These are phyloP conservation scores for Colletotrichum sp. DNA, from an alignment of 2,329 filamentous ascomycete species.

Conservation along the genomic window DNA sequence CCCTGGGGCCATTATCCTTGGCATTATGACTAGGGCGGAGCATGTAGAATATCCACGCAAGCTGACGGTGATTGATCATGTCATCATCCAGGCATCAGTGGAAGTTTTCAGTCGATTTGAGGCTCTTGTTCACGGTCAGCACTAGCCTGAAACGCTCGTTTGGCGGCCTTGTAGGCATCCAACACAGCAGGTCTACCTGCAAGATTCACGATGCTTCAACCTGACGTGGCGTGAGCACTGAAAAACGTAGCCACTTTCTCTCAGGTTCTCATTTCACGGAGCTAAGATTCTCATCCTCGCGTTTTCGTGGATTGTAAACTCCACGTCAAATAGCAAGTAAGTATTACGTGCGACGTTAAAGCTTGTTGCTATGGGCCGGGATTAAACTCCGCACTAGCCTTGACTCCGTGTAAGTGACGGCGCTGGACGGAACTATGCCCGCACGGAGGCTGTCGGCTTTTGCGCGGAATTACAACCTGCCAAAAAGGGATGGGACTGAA, in stretches of 20 bases:
- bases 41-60: accelerated
- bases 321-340: neutral
- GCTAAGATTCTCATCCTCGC: accelerated
- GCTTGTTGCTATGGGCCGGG: neutral
- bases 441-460: neutral
- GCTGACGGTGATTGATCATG: neutral
- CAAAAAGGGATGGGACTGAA: accelerated
- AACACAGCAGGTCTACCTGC: neutral
- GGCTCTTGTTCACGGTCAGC: accelerated
- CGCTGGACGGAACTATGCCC: neutral
- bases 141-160: neutral
- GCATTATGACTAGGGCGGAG: neutral
- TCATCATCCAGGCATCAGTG: neutral
- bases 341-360: neutral
- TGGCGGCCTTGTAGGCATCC: neutral
- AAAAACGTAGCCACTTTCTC: accelerated
- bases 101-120: accelerated
- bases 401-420: neutral
- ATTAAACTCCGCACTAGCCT: neutral
- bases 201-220: neutral
- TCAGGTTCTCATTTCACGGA: accelerated
- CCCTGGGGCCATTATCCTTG: neutral
- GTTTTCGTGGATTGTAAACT: neutral
- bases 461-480: neutral
- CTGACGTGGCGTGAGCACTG: accelerated